Evolutionary conservation across 352 stramenopile species (phyloP).

Genomic region (Phytophthora gonapodyides): DNA sequence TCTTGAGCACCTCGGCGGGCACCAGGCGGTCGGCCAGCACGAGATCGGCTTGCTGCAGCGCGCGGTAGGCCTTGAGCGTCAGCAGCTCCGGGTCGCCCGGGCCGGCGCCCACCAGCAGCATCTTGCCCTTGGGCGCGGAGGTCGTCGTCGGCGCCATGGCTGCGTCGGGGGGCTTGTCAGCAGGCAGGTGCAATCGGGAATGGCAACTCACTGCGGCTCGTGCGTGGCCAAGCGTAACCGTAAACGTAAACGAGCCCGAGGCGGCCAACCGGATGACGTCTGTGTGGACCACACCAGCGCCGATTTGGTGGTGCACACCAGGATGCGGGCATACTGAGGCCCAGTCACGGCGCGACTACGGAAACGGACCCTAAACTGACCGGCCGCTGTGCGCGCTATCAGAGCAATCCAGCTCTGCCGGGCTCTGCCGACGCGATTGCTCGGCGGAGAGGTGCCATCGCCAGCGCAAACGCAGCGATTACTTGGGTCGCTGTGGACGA

Average conservation of each 20-base stretch:
- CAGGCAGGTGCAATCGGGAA: conserved; percentile 25
- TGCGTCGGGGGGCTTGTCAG: background rate
- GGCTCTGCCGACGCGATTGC: conserved; percentile 4
- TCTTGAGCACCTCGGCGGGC: conserved; percentile 86
- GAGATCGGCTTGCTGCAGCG: conserved; percentile 87
- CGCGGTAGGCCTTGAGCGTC: conserved; percentile 90
- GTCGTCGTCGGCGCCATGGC: background rate
- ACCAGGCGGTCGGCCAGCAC: conserved; percentile 96
- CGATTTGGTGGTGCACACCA: conserved; percentile 19
- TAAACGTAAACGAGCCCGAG: conserved; percentile 25
- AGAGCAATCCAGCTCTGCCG: too few relatives aligned
- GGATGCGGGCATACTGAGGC: conserved; percentile 6
- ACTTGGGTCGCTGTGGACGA: conserved; percentile 18
- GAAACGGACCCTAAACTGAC: conserved; percentile 20
- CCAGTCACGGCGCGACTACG: conserved; percentile 24
- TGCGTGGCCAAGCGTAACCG: conserved; percentile 7
- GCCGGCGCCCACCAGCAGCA: conserved; percentile 89
- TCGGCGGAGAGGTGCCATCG: conserved; percentile 8
- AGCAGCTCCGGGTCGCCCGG: conserved; percentile 95
- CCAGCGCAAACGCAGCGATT: conserved; percentile 26
- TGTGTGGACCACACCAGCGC: conserved; percentile 14
- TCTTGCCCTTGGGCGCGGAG: conserved; percentile 47
- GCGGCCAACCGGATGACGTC: conserved; percentile 21
- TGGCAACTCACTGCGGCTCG: conserved; percentile 7
- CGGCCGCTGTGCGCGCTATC: conserved; percentile 4